Evolutionary conservation across 2,329 filamentous ascomycete genomes (phyloP), one percentile per base, ranked within the genome.

Genomic region (Diaporthe caulivora): DNA sequence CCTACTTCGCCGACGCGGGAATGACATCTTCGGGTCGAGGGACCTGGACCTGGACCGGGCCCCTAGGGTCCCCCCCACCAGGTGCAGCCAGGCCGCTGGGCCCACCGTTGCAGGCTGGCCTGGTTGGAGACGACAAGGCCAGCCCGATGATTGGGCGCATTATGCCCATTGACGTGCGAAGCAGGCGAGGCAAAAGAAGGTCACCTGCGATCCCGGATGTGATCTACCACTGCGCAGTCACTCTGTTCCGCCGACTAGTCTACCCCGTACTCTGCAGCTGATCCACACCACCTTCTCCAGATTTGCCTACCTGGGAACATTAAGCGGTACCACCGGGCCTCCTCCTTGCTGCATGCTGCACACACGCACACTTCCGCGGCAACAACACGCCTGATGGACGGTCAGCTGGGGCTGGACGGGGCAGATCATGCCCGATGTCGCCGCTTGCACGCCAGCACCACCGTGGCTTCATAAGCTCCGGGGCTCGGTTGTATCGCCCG

Each of bases 221-320:
- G 62, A 53, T 67, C 62, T 67, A 40, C 62, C 42, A 18, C 60
- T 51, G 42, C 42, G 18, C 58, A 31, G 21, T 18, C 44, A 21
- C 44, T 51, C 31, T 53, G 31, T 49, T 24, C 18, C 21, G 44
- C n/a, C 53, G 5, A 34, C 34, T 51, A 57, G 34, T 47, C 40
- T 62, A 60, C 44, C 68, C 68, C 68, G 68, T 71, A 51, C 53
- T 70, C 24, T 51, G 42, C 68, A 10, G 53, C 37, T 31, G 67
- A 57, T 57, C 67, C 67, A 70, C 67, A 70, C 67, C 67, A 47
- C 53, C 67, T 70, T 70, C 67, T 70, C 67, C 67, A 58, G 67
- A 58, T 44, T 60, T 58, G 15, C n/a, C 42, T 37, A 37, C 40
- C 68, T 49, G 40, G 57, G 57, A 44, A 44, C 57, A 42, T 29